These are phyloP conservation scores for Angomonas desouzai DNA, from an alignment of 208 protist genomes.

Conservation along the genomic window DNA sequence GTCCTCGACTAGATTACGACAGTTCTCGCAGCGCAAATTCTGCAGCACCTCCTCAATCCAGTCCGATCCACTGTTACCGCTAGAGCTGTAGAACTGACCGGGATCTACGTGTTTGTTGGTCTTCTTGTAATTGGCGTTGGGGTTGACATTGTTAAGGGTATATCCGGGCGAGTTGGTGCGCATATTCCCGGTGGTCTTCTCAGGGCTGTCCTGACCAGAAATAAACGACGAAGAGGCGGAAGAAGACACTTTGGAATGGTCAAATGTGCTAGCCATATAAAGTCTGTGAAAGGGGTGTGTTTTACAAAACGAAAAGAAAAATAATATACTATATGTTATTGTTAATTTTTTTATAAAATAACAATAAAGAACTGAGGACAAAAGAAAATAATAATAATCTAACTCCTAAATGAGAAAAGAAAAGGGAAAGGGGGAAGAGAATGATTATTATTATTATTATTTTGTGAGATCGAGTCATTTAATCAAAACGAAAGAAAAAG, in stretches of 20 bases:
- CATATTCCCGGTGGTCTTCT: neutral
- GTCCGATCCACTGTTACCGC: neutral
- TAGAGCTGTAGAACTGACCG: neutral
- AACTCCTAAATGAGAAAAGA: neutral
- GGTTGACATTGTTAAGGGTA: conserved; percentile 10
- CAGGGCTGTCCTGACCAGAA: conserved; percentile 13
- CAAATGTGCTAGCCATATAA: conserved; percentile 9
- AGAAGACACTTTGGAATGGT: conserved; percentile 14
- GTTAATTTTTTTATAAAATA: too few relatives aligned
- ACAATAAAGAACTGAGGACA: neutral
- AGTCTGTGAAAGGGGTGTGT: too few relatives aligned
- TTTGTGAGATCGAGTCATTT: too few relatives aligned
- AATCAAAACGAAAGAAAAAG: conserved; percentile 4
- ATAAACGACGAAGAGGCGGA: conserved; percentile 26
- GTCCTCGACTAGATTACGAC: conserved; percentile 3
- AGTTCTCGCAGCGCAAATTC: neutral
- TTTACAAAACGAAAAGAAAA: too few relatives aligned
- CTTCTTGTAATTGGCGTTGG: conserved; percentile 8
- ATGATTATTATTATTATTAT: too few relatives aligned
- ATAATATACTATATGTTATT: too few relatives aligned
- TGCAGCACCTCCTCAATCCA: neutral
- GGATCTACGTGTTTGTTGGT: neutral
- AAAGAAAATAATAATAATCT: conserved; percentile 4
- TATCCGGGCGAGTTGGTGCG: conserved; percentile 6
- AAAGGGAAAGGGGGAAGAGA: neutral